Conservation (phyloP, 345 rosid species). For the Eucalyptus albens region DNA sequence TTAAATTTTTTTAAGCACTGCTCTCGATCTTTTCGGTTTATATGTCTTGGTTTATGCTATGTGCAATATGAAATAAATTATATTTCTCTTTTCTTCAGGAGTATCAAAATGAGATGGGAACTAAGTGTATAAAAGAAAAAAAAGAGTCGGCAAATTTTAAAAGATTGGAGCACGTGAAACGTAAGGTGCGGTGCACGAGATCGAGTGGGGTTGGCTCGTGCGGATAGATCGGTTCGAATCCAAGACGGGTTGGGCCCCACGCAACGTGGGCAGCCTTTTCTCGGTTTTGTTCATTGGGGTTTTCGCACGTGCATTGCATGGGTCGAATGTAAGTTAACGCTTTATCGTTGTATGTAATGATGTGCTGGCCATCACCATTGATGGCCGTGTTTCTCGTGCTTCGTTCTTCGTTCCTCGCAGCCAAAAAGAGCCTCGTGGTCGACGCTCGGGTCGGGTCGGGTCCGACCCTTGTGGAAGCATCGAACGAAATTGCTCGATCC, state of each 20-base stretch:
- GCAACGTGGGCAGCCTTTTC: background rate
- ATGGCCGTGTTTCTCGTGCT: background rate
- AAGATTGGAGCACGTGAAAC: background rate
- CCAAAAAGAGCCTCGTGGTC: background rate
- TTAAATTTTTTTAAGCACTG: no score
- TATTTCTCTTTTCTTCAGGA: fast-evolving
- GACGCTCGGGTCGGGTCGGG: background rate
- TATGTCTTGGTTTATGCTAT: no score
- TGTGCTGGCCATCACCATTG: background rate
- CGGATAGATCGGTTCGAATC: background rate
- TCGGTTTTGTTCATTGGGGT: background rate
- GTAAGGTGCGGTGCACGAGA: background rate
- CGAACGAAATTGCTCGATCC: background rate
- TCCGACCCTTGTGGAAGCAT: background rate
- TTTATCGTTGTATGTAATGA: background rate
- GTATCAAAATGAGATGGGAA: background rate
- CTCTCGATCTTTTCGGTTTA: no score
- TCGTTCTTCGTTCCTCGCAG: background rate
- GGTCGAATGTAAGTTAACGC: background rate
- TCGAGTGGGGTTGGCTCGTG: background rate
- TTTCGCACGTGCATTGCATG: background rate
- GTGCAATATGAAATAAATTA: no score
- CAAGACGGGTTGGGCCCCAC: background rate
- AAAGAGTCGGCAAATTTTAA: background rate
- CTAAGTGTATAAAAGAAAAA: background rate